Evolutionary conservation across 176 grass and related monocot genomes (phyloP), one percentile per base, ranked within the genome.

Genomic region (Oryza rufipogon): DNA sequence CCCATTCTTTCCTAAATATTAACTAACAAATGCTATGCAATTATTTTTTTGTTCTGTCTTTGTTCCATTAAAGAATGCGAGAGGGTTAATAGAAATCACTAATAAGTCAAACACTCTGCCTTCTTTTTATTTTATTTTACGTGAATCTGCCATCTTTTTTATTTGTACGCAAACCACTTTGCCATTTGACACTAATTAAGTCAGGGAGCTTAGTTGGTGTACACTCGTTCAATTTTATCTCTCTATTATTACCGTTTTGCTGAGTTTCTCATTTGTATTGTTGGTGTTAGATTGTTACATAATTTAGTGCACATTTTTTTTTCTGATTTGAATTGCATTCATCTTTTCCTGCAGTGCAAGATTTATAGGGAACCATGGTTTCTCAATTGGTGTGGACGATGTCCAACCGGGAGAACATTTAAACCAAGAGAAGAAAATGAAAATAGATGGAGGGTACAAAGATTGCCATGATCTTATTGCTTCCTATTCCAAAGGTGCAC

Each of bases 321-420:
- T 75, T 6, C 73, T 90, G 68, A 79, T 90, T 36, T 76, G 46
- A 82, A 60, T 64, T 20, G 41, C 28, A 22, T 80, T 66, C n/a
- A 51, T 65, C 60, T 9, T n/a, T 39, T 46, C 66, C 32, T 91
- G 72, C 76, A 98, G 95, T 95, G 95, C 95, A 66, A 98, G 95
- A 79, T 98, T 94, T 91, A 95, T 98, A 71, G 92, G 95, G 38
- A 98, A 98, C 73, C 95, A 98, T 91, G 95, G 95, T 61, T 98
- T 98, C 81, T 98, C 95, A 26, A 98, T 98, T 80, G 95, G 95
- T 73, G 88, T 93, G 36, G 95, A 98, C 85, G 95, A 98, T 91
- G 89, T 98, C 64, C 85, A 95, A 81, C 95, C 95, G 54, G 92
- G 89, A 72, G 88, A 93, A 63, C 51, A 80, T 86, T 86, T 98